phyloP scores from a whole-genome alignment of 257 asterid genomes.

The Nicotiana knightiana region DNA sequence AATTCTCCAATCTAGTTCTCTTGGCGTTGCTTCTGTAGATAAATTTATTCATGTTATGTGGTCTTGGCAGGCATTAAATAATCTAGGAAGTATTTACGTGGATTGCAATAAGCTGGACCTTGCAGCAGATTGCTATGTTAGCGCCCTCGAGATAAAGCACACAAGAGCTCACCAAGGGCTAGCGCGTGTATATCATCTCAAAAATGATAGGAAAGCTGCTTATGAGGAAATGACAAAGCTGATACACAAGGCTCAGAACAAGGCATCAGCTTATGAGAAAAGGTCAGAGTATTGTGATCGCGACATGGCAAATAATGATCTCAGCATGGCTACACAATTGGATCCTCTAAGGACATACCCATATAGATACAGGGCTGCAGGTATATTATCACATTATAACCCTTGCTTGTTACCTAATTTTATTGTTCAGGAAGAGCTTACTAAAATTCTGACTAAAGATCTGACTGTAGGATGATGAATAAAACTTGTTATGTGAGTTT shows the following conservation, averaged over 20 bases:
- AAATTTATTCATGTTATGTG: not conserved
- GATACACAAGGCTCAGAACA: slow-evolving; percentile 43
- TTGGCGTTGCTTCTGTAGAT: not conserved
- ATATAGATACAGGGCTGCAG: slow-evolving; percentile 50
- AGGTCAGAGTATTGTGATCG: slow-evolving; percentile 49
- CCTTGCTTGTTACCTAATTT: not conserved
- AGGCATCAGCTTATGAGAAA: slow-evolving; percentile 50
- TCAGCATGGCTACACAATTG: slow-evolving; percentile 36
- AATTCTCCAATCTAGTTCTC: not conserved
- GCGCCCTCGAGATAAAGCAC: slow-evolving; percentile 45
- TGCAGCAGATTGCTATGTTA: slow-evolving; percentile 40
- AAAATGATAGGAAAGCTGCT: slow-evolving; percentile 35
- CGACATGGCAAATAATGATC: slow-evolving; percentile 41
- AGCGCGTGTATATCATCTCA: slow-evolving; percentile 45
- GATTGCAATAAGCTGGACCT: slow-evolving; percentile 45
- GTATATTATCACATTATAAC: slow-evolving; percentile 12
- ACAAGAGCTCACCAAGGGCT: slow-evolving; percentile 54
- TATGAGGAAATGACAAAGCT: slow-evolving; percentile 49
- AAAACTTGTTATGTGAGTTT: slow-evolving; percentile 1
- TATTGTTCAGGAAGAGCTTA: not conserved
- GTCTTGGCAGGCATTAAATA: slow-evolving; percentile 38
- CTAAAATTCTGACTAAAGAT: not conserved
- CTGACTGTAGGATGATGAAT: not conserved
- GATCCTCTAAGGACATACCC: slow-evolving; percentile 49
- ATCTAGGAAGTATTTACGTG: slow-evolving; percentile 44